Percentiles rank a stretch among this genome's conserved stretches.
phyloP scores from a whole-genome alignment of 2,329 filamentous ascomycete genomes.

The Bertia moriformis region DNA sequence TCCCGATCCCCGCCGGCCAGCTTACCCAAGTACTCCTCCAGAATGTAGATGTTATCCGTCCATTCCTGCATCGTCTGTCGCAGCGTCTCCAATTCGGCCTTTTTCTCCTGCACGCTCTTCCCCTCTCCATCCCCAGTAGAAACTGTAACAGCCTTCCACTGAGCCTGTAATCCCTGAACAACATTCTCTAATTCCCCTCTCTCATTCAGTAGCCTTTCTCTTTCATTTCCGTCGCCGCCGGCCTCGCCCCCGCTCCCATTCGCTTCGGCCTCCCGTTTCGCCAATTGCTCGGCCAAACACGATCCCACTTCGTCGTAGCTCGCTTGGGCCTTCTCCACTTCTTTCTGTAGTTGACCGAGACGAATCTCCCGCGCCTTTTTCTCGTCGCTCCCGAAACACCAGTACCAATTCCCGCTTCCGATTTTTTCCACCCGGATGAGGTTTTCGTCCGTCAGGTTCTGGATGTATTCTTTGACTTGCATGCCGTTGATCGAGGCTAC shows the following conservation, averaged over 20 bases:
- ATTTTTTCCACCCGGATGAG: slow-evolving; percentile 55
- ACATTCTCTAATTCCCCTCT: not conserved
- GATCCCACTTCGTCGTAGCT: not conserved
- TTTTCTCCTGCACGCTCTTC: not conserved
- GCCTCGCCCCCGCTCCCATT: too few species aligned
- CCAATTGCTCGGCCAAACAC: not conserved
- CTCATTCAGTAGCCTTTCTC: not conserved
- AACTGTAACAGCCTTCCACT: not conserved
- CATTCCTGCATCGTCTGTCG: slow-evolving; percentile 16
- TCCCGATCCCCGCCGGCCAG: slow-evolving; percentile 25
- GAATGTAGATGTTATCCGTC: slow-evolving; percentile 26
- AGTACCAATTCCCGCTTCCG: slow-evolving; percentile 60
- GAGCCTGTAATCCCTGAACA: not conserved
- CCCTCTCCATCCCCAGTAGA: not conserved
- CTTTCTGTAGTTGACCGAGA: not conserved
- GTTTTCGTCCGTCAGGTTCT: slow-evolving; percentile 43
- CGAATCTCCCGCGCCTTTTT: slow-evolving; percentile 5
- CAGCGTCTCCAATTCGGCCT: slow-evolving; percentile 8
- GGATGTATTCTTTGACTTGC: slow-evolving; percentile 54
- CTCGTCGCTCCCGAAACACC: slow-evolving; percentile 46
- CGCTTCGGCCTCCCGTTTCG: not conserved
- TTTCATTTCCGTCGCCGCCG: not conserved
- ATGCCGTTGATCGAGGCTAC: slow-evolving; percentile 50
- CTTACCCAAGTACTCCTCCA: slow-evolving; percentile 21
- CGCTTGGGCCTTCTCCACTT: not conserved